These are phyloP conservation scores for Pterocarpus macrocarpus DNA, from an alignment of 306 rosid genomes.

Conservation along the genomic window DNA sequence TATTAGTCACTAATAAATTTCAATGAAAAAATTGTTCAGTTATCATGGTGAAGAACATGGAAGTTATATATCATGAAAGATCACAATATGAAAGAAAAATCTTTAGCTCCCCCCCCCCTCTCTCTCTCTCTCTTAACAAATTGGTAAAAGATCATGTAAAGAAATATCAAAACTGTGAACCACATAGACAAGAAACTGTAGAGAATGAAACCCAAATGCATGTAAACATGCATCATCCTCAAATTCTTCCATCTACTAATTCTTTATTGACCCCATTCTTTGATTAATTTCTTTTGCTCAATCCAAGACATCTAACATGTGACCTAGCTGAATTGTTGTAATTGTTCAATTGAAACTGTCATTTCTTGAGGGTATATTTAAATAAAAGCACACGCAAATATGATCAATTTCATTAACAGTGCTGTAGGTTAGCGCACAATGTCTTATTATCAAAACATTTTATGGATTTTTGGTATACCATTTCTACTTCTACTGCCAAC, in stretches of 20 bases:
- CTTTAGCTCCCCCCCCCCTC: background rate
- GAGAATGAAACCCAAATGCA: conserved; percentile 29
- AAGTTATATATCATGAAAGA: conserved; percentile 31
- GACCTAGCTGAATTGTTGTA: no score
- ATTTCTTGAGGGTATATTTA: conserved; percentile 34
- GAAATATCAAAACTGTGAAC: conserved; percentile 22
- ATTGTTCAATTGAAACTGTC: background rate
- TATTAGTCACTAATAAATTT: background rate
- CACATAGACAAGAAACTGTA: conserved; percentile 5
- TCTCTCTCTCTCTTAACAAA: background rate
- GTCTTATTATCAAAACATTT: conserved; percentile 27
- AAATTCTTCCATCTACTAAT: conserved; percentile 37
- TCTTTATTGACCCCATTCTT: conserved; percentile 36
- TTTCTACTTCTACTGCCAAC: conserved; percentile 27
- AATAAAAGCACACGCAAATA: conserved; percentile 17
- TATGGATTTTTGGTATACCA: background rate
- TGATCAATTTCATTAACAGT: conserved; percentile 28
- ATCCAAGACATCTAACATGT: conserved; percentile 34
- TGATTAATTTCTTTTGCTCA: conserved; percentile 32
- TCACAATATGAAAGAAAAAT: conserved; percentile 14
- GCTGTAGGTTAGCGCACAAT: conserved; percentile 30
- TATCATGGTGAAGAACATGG: conserved; percentile 30
- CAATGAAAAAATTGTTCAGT: background rate
- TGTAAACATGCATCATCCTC: conserved; percentile 26
- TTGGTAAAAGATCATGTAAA: background rate